A percentile compares a stretch with the other conserved stretches of the same genome.
Conservation (phyloP, 352 stramenopile genomes). For the Blastocystis sp. region DNA sequence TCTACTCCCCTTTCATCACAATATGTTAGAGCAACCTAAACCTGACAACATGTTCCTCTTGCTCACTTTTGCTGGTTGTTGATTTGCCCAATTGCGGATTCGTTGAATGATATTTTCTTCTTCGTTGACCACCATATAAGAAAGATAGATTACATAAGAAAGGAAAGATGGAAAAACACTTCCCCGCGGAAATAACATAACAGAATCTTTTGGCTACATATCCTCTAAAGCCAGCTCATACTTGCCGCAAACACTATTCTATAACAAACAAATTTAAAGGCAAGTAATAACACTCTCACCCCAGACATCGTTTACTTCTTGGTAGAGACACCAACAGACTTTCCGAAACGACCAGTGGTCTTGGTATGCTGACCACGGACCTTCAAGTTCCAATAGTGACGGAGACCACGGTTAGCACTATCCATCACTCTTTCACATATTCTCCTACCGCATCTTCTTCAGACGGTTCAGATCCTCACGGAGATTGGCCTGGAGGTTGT, state of each 20-base stretch:
- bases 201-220: too few species aligned
- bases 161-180: too few species aligned
- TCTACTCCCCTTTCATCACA: slow-evolving; percentile 15
- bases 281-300: slow-evolving; percentile 52
- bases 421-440: neutral
- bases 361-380: slow-evolving; percentile 99
- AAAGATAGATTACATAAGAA: too few species aligned
- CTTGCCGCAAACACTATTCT: neutral
- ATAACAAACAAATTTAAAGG: neutral
- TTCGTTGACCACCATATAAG: too few species aligned
- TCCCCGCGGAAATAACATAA: too few species aligned
- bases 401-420: slow-evolving; percentile 89
- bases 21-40: slow-evolving; percentile 39
- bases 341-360: slow-evolving; percentile 87
- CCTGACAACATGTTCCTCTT: too few species aligned
- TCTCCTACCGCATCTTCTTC: slow-evolving; percentile 93
- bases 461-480: slow-evolving; percentile 97
- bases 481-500: slow-evolving; percentile 96
- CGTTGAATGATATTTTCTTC: too few species aligned
- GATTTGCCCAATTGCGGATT: too few species aligned
- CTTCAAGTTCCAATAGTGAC: slow-evolving; percentile 98
- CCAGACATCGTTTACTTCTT: slow-evolving; percentile 23
- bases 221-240: neutral
- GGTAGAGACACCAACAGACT: slow-evolving; percentile 52
- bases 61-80: too few species aligned